Percentiles rank a stretch among this genome's conserved stretches.
Evolutionary conservation across 495 filamentous ascomycete species (phyloP).

Genomic region (Xylaria sp.): DNA sequence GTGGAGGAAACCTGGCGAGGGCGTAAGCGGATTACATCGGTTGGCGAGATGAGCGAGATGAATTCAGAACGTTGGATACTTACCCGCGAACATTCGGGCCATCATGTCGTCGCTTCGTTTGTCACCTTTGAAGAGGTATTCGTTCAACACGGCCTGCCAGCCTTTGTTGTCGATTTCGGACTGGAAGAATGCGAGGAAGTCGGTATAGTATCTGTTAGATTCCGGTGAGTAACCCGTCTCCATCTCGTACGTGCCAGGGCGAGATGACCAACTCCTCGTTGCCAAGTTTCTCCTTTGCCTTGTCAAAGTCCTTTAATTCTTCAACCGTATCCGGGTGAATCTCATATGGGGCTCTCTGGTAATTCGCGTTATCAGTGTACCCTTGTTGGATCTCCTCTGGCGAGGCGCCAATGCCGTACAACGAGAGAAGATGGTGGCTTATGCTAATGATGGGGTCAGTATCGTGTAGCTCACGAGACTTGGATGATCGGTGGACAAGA

Average conservation of each 20-base stretch:
- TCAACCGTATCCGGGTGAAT: conserved; percentile 53
- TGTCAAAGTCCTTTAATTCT: conserved; percentile 58
- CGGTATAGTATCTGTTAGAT: conserved; percentile 59
- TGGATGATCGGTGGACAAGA: background rate
- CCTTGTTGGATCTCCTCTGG: conserved; percentile 60
- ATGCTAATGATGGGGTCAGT: conserved; percentile 56
- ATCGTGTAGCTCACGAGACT: conserved; percentile 41
- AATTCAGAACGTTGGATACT: conserved; percentile 9
- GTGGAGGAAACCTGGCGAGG: conserved; percentile 70
- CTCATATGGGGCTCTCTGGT: conserved; percentile 62
- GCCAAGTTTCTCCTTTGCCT: conserved; percentile 58
- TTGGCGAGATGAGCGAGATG: background rate
- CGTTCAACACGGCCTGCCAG: conserved; percentile 61
- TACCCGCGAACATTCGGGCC: conserved; percentile 62
- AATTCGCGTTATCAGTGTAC: conserved; percentile 65
- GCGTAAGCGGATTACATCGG: conserved; percentile 23
- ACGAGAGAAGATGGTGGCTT: conserved; percentile 73
- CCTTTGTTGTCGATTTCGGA: conserved; percentile 69
- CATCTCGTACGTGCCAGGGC: too few species aligned
- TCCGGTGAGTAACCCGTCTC: background rate
- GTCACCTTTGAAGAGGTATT: conserved; percentile 70
- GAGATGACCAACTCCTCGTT: conserved; percentile 44
- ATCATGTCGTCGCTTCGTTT: conserved; percentile 68
- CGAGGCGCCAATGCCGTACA: conserved; percentile 76
- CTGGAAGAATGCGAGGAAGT: conserved; percentile 78